Evolutionary conservation across 108 stramenopile species (phyloP), one percentile per base, ranked within the genome.

Genomic region (Skeletonema tropicum): DNA sequence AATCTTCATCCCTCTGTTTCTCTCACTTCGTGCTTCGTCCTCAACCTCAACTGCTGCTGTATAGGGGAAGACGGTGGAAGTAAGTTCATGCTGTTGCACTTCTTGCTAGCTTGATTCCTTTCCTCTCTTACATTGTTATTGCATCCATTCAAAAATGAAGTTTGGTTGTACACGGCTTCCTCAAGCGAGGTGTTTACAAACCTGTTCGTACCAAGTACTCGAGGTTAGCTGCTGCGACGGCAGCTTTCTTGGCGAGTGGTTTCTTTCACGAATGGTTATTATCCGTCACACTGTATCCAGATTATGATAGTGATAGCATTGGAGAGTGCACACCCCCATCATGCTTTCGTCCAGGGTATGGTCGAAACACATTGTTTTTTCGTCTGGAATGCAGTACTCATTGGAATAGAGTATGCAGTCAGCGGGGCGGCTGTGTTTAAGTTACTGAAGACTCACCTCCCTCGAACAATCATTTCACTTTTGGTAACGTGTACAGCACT

Each of bases 211-310:
- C 73, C 8, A 60, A 66, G 14, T 73, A 41, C 63, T 77, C 76
- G 10, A 71, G 65, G n/a, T 23, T 73, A 13, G 45, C 25, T 46
- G 81, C 81, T 31, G 65, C 81, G 8, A 32, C 45, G 13, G 76
- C 76, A 33, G 64, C 81, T 61, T 82, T 82, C 39, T 26, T 82
- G 23, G 81, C 76, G n/a, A 73, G 71, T 60, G 81, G 76, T 2
- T 15, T 82, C 9, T 82, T 82, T 67, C 81, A 82, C 33, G 81
- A 82, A 62, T 82, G 76, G 76, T 33, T 80, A 13, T 66, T 80
- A 38, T 64, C 64, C 49, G 63, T 70, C 65, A 30, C 52, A 60
- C 14, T 29, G 4, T 63, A 31, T 14, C 30, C 64, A 66, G 64
- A 66, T 19, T 19, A 26, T 25, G 42, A 62, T 14, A 66, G 48